Evolutionary conservation across 2,329 filamentous ascomycete genomes (phyloP), one percentile per base, ranked within the genome.

Genomic region (Aspergillus sp.): DNA sequence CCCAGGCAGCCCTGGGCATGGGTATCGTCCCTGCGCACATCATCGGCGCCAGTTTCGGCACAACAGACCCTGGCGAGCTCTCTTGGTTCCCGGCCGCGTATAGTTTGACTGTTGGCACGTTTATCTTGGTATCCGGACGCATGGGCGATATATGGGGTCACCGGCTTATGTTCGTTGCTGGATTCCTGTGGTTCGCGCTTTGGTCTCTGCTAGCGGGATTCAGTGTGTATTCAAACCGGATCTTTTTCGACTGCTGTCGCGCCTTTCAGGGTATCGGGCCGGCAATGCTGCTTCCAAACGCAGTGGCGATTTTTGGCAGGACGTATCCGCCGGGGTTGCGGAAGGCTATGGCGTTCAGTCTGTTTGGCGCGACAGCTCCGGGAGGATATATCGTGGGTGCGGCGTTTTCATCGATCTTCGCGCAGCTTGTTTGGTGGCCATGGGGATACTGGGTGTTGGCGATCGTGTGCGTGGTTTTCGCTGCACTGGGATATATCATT

Each of bases 271-370:
- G 67, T 1, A 66, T 71, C 5, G 84, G 84, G 0, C 80, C 82
- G 0, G 81, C 82, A 0, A 67, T 86, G n/a, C 68, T 77, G 6
- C 68, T 86, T 20, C 84, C 84, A 1, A 87, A 85, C 54, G 80
- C 73, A 0, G 65, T 86, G 12, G 83, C 81, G 1, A 72, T 87
- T n/a, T 61, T 86, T 0, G 82, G 81, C 5, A 69, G 70, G 1
- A 73, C 75, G 0, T 85, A 83, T 53, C 65, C 72, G 0, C 77
- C 78, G 0, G 81, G 82, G 0, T 66, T 64, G 39, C 69, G 74
- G 43, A 85, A 84, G 60, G 74, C 78, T 42, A 77, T 84, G 64
- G 74, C 79, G 0, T 84, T 86, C 51, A 65, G 69, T 7, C 47
- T 74, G 6, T 79, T 78, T 49, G 76, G 73, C 4, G 73, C 71